Evolutionary conservation across 441 rosid species (phyloP).

Genomic region (Rhodomyrtus psidioides): DNA sequence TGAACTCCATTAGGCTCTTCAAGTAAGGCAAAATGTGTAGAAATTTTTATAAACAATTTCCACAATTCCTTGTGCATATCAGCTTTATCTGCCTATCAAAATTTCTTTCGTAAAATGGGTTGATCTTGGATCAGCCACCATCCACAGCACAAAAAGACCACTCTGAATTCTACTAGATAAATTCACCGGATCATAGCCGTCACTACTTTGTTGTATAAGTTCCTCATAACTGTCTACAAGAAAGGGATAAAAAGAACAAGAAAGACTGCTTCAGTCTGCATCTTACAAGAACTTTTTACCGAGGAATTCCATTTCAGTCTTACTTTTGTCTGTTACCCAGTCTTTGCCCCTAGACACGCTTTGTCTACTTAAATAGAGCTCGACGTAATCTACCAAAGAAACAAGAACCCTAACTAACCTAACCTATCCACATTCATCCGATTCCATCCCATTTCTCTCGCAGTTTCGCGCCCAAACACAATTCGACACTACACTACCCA

Average conservation of each 20-base stretch:
- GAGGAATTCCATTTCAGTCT: not conserved
- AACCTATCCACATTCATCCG: not conserved
- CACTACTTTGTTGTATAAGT: not conserved
- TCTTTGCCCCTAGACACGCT: not conserved
- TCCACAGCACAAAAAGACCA: not conserved
- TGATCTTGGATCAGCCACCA: not conserved
- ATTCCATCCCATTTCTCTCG: not conserved
- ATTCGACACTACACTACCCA: not conserved
- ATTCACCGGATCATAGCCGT: not conserved
- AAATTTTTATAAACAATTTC: not conserved
- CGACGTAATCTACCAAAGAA: not conserved
- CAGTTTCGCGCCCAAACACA: not conserved
- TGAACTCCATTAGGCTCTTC: not conserved
- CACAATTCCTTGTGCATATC: not conserved
- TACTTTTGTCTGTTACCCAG: not conserved
- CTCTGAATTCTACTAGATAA: not conserved
- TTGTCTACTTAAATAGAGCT: not conserved
- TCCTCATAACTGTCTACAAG: not conserved
- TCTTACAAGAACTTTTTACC: not conserved
- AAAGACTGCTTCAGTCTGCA: not conserved
- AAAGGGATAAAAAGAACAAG: not conserved
- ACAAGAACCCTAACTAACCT: no score
- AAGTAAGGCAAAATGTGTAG: not conserved
- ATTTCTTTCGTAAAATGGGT: not conserved
- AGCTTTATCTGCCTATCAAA: not conserved